Evolutionary conservation across 495 filamentous ascomycete species (phyloP), one percentile per base, ranked within the genome.

Genomic region (Glonium stellatum): DNA sequence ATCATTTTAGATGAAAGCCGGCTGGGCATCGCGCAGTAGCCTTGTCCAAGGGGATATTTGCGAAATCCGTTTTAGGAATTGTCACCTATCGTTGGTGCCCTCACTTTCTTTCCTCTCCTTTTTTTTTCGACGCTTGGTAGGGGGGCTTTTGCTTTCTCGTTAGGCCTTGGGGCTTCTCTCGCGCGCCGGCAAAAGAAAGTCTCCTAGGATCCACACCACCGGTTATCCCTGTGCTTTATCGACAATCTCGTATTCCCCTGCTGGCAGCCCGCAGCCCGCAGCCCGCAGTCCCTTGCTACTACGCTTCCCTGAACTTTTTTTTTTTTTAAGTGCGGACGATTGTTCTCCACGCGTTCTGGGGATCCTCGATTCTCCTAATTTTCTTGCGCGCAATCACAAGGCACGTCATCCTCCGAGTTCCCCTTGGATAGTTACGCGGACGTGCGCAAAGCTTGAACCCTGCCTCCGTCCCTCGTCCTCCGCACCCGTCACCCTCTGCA

Each of bases 391-490:
- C 39, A 13, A 18, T 44, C 18, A 44, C 39, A 44, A 18, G 39
- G 15, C 48, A 51, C 48, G 48, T 27, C 48, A 51, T 51, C 19
- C 48, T 27, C 48, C 23, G 48, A 51, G 19, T 51, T 31, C 48
- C 21, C 48, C 21, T 23, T 31, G 19, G 13, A 44, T 44, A n/a
- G n/a, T n/a, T n/a, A 23, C 48, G 48, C 31, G 48, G 48, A 51
- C 48, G 48, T 51, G 48, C 48, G 48, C 39, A 44, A 18, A 44
- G 13, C 39, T 13, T 44, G 39, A 44, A 44, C 39, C 39, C 25
- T 51, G 18, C 21, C 19, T 18, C 6, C 18, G 22, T 13, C 21
- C 48, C 48, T 51, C 48, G 18, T 25, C 48, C 25, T 23, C 48
- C 48, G 48, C 25, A 15, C 48, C 48, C 47, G 47, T 27, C 39